phyloP scores from a whole-genome alignment of 2,329 filamentous ascomycete species.

The Alternaria burnsii region DNA sequence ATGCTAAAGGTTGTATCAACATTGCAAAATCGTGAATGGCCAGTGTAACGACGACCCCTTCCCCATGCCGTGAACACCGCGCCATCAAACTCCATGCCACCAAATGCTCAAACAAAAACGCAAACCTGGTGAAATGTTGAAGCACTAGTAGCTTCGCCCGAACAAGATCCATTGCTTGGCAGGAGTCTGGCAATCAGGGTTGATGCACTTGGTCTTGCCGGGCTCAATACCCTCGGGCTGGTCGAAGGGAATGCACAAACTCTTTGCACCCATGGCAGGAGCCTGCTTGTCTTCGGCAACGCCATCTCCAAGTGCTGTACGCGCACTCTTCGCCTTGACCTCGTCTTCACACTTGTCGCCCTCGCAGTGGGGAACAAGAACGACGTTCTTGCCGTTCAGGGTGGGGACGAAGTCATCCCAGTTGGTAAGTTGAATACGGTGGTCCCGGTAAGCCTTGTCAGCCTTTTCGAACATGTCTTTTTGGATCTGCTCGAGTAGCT shows the following conservation, averaged over 20 bases:
- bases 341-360: conserved; percentile 87
- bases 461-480: conserved; percentile 80
- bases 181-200: conserved; percentile 79
- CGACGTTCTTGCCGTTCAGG: conserved; percentile 90
- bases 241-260: conserved; percentile 81
- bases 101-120: conserved; percentile 30
- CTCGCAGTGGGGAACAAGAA: conserved; percentile 90
- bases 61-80: conserved; percentile 20
- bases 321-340: conserved; percentile 91
- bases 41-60: conserved; percentile 14
- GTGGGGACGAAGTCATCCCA: conserved; percentile 94
- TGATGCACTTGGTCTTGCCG: conserved; percentile 90
- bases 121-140: not conserved
- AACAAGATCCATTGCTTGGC: conserved; percentile 95
- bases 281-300: conserved; percentile 76
- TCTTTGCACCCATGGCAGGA: conserved; percentile 79
- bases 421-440: conserved; percentile 80
- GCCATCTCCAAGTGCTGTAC: conserved; percentile 73
- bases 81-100: conserved; percentile 31
- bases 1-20: conserved; percentile 10
- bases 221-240: conserved; percentile 82
- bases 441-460: conserved; percentile 77
- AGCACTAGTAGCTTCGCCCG: conserved; percentile 63
- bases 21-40: conserved; percentile 12
- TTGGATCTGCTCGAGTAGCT: conserved; percentile 89